A percentile compares a stretch with the other conserved stretches of the same genome.
These are phyloP conservation scores for Tulasnella sp. DNA, from an alignment of 768 basidiomycete genomes.

Conservation along the genomic window DNA sequence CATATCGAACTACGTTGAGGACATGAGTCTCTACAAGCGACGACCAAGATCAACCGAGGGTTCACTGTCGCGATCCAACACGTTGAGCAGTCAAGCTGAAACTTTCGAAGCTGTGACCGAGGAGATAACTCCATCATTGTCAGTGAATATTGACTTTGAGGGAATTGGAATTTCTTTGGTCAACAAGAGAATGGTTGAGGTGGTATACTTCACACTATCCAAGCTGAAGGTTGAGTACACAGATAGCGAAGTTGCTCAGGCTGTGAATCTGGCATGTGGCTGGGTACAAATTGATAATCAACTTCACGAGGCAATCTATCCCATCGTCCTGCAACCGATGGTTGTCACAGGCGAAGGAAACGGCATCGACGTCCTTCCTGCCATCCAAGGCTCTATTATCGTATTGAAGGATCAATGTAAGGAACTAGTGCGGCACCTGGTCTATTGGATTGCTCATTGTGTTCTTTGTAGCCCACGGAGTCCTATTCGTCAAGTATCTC, in stretches of 20 bases:
- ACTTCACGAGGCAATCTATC: conserved; percentile 88
- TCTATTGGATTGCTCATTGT: conserved; percentile 3
- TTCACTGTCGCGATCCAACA: conserved; percentile 50
- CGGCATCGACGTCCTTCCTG: conserved; percentile 71
- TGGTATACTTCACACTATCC: conserved; percentile 73
- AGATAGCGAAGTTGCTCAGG: conserved; percentile 63
- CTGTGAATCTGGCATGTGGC: conserved; percentile 69
- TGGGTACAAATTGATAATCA: conserved; percentile 94
- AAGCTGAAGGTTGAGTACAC: conserved; percentile 73
- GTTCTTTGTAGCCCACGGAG: conserved; percentile 67
- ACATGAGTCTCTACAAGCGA: conserved; percentile 79
- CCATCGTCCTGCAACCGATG: conserved; percentile 89
- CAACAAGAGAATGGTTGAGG: conserved; percentile 76
- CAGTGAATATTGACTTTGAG: conserved; percentile 61
- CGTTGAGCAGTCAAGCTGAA: conserved; percentile 52
- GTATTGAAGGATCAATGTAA: conserved; percentile 89
- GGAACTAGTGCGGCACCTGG: conserved; percentile 9
- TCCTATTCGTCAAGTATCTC: conserved; percentile 95
- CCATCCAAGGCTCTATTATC: conserved; percentile 74
- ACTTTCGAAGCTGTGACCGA: conserved; percentile 74
- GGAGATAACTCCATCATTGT: conserved; percentile 52
- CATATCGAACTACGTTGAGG: conserved; percentile 76
- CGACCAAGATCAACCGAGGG: conserved; percentile 35
- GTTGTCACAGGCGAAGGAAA: conserved; percentile 65
- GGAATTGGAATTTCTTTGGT: conserved; percentile 88